Percentiles rank a stretch among this genome's conserved stretches.
These are phyloP conservation scores for Nyssa sinensis DNA, from an alignment of 148 eudicot species.

Conservation along the genomic window DNA sequence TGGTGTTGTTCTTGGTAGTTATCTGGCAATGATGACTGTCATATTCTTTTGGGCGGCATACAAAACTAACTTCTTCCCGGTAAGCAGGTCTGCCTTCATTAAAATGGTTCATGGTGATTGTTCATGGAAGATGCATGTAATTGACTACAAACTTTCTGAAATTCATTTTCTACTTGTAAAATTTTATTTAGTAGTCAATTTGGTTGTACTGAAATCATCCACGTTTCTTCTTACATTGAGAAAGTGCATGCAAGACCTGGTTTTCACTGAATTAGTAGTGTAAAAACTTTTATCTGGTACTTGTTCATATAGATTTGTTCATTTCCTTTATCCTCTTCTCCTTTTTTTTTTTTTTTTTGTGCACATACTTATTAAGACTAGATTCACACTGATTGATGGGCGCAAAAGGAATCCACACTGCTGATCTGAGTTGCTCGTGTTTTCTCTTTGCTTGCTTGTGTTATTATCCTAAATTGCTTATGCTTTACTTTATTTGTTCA, in stretches of 20 bases:
- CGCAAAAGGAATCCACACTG: background rate
- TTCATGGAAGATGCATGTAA: background rate
- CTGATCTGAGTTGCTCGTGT: background rate
- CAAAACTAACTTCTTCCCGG: conserved; percentile 94
- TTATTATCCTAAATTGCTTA: background rate
- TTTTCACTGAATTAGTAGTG: background rate
- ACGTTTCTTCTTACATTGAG: background rate
- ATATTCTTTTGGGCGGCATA: conserved; percentile 99
- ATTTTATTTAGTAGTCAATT: background rate
- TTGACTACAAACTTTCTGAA: background rate
- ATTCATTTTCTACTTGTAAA: background rate
- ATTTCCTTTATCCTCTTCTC: no score
- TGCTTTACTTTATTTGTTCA: conserved; percentile 10
- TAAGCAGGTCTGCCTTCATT: conserved; percentile 22
- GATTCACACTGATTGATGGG: background rate
- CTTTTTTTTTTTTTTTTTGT: no score
- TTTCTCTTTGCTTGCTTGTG: conserved; percentile 1
- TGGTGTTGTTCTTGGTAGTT: conserved; percentile 85
- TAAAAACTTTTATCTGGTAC: no score
- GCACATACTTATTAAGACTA: no score
- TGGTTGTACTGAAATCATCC: background rate
- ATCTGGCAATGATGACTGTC: conserved; percentile 97
- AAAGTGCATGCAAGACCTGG: background rate
- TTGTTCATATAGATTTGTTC: no score
- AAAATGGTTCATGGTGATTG: background rate